A percentile compares a stretch with the other conserved stretches of the same genome.
Conservation (phyloP, 768 basidiomycete species). For the Leccinum boreale region DNA sequence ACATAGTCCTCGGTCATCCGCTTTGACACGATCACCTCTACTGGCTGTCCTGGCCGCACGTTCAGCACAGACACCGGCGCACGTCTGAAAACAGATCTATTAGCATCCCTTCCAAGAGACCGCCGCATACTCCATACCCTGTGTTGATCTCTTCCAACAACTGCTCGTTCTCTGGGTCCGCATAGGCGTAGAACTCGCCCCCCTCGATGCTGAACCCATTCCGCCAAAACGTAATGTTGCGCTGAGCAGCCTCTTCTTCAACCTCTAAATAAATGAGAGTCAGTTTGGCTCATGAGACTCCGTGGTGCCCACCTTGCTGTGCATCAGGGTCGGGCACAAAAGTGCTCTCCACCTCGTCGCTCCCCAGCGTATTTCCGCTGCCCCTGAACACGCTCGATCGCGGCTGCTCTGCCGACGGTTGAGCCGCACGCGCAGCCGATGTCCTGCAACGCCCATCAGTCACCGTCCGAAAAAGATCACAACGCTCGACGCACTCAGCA, state of each 20-base stretch:
- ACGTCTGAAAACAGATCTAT: conserved; percentile 41
- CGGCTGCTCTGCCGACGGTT: conserved; percentile 12
- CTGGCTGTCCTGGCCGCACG: conserved; percentile 71
- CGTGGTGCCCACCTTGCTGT: conserved; percentile 19
- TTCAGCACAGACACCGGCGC: conserved; percentile 79
- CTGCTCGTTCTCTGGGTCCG: conserved; percentile 67
- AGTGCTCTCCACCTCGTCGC: conserved; percentile 80
- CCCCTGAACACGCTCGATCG: conserved; percentile 52
- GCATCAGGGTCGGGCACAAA: conserved; percentile 73
- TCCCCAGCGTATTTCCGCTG: conserved; percentile 80
- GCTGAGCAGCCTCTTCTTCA: conserved; percentile 57
- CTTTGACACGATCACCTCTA: conserved; percentile 77
- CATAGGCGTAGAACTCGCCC: conserved; percentile 80
- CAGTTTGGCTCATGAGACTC: not conserved
- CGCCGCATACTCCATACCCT: conserved; percentile 49
- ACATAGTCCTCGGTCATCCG: conserved; percentile 70
- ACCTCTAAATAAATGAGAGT: conserved; percentile 8
- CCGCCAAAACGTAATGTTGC: conserved; percentile 87
- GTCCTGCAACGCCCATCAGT: conserved; percentile 13
- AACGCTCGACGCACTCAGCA: conserved; percentile 54
- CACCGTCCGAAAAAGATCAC: not conserved
- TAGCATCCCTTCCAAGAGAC: not conserved
- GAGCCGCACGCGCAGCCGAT: conserved; percentile 17
- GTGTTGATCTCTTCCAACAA: conserved; percentile 74
- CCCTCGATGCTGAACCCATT: conserved; percentile 90